Base-by-base conservation (phyloP, 331 rosid species). In the Acacia pycnantha region DNA sequence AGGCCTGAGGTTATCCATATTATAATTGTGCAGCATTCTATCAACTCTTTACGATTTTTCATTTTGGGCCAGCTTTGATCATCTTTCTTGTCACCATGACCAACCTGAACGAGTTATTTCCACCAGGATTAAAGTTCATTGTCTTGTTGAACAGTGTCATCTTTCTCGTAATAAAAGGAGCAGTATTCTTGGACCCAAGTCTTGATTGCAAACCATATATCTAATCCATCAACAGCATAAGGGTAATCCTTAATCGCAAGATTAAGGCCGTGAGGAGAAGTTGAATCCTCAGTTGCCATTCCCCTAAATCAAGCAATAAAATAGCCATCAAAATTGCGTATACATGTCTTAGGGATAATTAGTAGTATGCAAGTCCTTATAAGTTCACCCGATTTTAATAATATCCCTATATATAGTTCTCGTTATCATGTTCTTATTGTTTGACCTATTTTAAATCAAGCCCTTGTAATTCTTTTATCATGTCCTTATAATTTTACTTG, bases 171-270 rank as follows among this genome's bases (percentile, higher is more conserved):
- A 77, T 88, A 91, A 76, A 77, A 35, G 7, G 77, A 73, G 73
- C 91, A 84, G 15, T 93, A 93, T 11, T 91, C 93, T 54, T 77
- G 11, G 3, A 93, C 94, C 97, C 97, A 93, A n/a, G 86, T 47
- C 47, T 88, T 80, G 5, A 93, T 93, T 8, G 94, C 86, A 66
- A 77, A 73, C 96, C 97, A 91, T 46, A 93, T 90, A 41, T 90
- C 89, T 8, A 93, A 82, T 26, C 97, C 97, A 81, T 93, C 97
- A 7, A 87, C 94, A 13, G 94, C 96, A 77, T 81, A 93, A 10
- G 97, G 98, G 43, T 93, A 93, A 85, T 91, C 98, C 44, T 90
- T 85, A 4, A 91, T 85, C 81, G 85, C 69, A 6, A 91, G 88
- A 26, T 86, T 87, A 58, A 93, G 82, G 14, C 96, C 93, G 8